A percentile compares a stretch with the other conserved stretches of the same genome.
Evolutionary conservation across 2,329 filamentous ascomycete species (phyloP).

Genomic region (Albifimbria verrucaria): DNA sequence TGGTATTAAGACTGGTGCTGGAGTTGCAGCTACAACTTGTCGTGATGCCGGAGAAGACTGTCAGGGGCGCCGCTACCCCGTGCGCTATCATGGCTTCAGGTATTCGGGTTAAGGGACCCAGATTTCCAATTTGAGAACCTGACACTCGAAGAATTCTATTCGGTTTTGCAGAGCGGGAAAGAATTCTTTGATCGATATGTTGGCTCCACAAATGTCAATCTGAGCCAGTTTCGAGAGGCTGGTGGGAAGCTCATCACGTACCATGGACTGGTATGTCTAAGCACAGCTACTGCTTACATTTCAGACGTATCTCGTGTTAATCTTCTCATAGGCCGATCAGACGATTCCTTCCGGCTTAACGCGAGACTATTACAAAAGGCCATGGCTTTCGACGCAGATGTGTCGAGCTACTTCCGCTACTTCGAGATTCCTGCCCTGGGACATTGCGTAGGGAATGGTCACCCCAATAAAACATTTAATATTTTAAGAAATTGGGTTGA

Average conservation of each 20-base stretch:
- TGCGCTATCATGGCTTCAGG: background rate
- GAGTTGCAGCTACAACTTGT: background rate
- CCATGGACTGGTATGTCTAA: conserved; percentile 1
- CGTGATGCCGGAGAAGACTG: background rate
- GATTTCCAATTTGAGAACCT: background rate
- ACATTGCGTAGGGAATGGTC: background rate
- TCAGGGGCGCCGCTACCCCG: background rate
- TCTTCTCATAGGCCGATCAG: background rate
- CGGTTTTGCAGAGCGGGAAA: background rate
- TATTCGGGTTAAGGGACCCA: background rate
- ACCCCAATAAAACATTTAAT: background rate
- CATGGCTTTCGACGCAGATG: background rate
- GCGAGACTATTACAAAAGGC: conserved; percentile 1
- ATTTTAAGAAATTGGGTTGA: background rate
- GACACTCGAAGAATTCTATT: background rate
- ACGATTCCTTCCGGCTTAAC: background rate
- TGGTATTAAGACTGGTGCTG: conserved; percentile 1
- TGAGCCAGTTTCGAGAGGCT: background rate
- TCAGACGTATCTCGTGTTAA: background rate
- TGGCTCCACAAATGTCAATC: background rate
- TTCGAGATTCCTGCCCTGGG: conserved; percentile 1
- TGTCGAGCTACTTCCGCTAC: conserved; percentile 2
- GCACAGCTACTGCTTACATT: background rate
- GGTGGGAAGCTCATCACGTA: conserved; percentile 1
- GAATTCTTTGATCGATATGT: conserved; percentile 1